Percentiles rank a stretch among this genome's conserved stretches.
Evolutionary conservation across 2,329 filamentous ascomycete species (phyloP).

Genomic region (Rhynchosporium agropyri): DNA sequence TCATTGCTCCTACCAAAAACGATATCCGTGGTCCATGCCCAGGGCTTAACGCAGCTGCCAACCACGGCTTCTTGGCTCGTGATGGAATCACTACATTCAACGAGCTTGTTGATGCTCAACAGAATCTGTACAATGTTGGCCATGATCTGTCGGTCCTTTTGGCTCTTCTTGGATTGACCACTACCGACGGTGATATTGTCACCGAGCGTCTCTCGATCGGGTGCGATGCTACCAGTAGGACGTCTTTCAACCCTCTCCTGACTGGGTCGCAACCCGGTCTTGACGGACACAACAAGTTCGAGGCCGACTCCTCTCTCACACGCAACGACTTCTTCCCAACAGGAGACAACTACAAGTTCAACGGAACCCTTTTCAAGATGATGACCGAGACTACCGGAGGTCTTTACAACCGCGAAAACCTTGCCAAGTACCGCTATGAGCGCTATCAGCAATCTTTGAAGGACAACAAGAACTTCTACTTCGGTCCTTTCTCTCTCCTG

Average conservation of each 20-base stretch:
- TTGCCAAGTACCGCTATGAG: slow-evolving; percentile 41
- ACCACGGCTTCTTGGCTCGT: slow-evolving; percentile 47
- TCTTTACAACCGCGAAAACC: slow-evolving; percentile 41
- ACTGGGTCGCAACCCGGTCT: slow-evolving; percentile 35
- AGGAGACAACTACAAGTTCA: slow-evolving; percentile 35
- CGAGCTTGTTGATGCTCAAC: slow-evolving; percentile 37
- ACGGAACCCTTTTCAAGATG: slow-evolving; percentile 41
- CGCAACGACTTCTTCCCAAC: slow-evolving; percentile 37
- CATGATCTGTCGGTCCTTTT: slow-evolving; percentile 32
- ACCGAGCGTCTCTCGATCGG: slow-evolving; percentile 37
- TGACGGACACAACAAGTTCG: slow-evolving; percentile 36
- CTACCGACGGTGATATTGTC: slow-evolving; percentile 33
- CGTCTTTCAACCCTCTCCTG: slow-evolving; percentile 33
- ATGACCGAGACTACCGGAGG: slow-evolving; percentile 40
- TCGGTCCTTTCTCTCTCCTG: slow-evolving; percentile 36
- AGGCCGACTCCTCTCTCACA: slow-evolving; percentile 33
- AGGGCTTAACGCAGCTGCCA: slow-evolving; percentile 47
- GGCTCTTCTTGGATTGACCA: slow-evolving; percentile 32
- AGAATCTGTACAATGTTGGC: slow-evolving; percentile 37
- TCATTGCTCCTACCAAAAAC: slow-evolving; percentile 28
- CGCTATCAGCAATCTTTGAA: slow-evolving; percentile 36
- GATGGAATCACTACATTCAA: slow-evolving; percentile 42
- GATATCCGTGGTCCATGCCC: slow-evolving; percentile 49
- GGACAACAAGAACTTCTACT: slow-evolving; percentile 36
- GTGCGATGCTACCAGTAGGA: slow-evolving; percentile 39